Evolutionary conservation across 108 stramenopile genomes (phyloP), one percentile per base, ranked within the genome.

Genomic region (Cyclotella cryptica): DNA sequence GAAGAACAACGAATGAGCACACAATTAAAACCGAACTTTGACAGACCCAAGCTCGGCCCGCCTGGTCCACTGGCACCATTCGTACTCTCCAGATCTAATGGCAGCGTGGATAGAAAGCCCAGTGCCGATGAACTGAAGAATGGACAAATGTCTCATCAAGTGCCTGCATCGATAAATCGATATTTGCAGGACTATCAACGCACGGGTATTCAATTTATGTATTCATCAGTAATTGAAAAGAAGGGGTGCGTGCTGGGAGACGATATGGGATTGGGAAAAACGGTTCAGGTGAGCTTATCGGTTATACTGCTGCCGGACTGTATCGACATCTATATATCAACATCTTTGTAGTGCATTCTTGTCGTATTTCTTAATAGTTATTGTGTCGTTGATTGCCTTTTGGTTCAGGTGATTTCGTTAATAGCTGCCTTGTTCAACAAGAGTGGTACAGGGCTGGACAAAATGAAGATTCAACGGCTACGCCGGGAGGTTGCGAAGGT

Each of bases 141-240:
- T 55, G 73, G 59, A 41, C 72, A 46, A 12, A 66, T 52, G 10
- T 22, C 29, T 5, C 74, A 81, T 63, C 40, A 74, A 59, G 90
- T 96, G 10, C 96, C 96, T 26, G 93, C 92, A 24, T 85, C 92
- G 22, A 88, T 96, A 52, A 90, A 87, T 73, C 85, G 93, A 27
- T 96, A 94, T 71, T 77, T 96, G 28, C 66, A 84, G 28, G 81
- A 73, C 1, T 96, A 88, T 84, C 96, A 96, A 55, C 78, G 86
- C 49, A 85, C 78, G 46, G 96, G 96, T 0, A 77, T 96, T 49
- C 72, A 82, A 46, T 96, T 96, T 58, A 83, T 94, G 87, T 86
- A 87, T 78, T 82, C 89, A 15, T 80, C 83, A 40, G 67, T 94
- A 17, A 77, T 81, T 29, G 42, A 74, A 29, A 80, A 83, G 5